Conservation (phyloP, 805 yeast genomes). For the Peterozyma xylosa region DNA sequence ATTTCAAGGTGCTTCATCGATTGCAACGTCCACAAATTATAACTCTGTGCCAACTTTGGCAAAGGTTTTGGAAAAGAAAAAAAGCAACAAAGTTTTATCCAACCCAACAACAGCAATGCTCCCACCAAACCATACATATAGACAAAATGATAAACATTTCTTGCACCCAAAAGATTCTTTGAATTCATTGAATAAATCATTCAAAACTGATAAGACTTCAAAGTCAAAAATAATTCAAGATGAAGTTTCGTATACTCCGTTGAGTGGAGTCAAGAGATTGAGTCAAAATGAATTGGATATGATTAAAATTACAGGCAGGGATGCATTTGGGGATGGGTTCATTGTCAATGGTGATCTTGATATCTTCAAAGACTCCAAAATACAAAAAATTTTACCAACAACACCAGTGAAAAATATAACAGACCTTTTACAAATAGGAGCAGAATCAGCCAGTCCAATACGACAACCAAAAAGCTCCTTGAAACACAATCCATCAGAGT, state of each 20-base stretch:
- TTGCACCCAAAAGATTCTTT: conserved; percentile 27
- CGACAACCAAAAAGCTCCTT: not conserved
- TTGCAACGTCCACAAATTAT: conserved; percentile 4
- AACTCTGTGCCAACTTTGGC: conserved; percentile 1
- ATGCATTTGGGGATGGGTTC: conserved; percentile 36
- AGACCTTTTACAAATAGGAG: conserved; percentile 15
- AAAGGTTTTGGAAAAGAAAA: conserved; percentile 6
- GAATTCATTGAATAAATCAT: conserved; percentile 15
- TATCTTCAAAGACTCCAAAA: conserved; percentile 39
- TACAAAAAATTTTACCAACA: conserved; percentile 45
- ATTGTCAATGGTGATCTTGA: conserved; percentile 40
- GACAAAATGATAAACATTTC: conserved; percentile 15
- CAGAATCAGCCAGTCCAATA: conserved; percentile 10
- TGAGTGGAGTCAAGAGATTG: conserved; percentile 22
- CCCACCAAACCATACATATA: not conserved
- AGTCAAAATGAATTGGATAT: conserved; percentile 10
- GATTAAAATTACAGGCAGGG: conserved; percentile 13
- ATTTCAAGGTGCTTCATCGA: conserved; percentile 9
- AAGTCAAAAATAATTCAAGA: conserved; percentile 18
- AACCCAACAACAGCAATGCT: not conserved
- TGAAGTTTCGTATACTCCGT: conserved; percentile 21
- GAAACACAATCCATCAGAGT: not conserved
- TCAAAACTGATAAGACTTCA: conserved; percentile 3
- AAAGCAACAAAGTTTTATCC: conserved; percentile 1
- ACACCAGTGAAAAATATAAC: conserved; percentile 65